Evolutionary conservation across 345 rosid genomes (phyloP), one percentile per base, ranked within the genome.

Genomic region (Eucalyptus caleyi): DNA sequence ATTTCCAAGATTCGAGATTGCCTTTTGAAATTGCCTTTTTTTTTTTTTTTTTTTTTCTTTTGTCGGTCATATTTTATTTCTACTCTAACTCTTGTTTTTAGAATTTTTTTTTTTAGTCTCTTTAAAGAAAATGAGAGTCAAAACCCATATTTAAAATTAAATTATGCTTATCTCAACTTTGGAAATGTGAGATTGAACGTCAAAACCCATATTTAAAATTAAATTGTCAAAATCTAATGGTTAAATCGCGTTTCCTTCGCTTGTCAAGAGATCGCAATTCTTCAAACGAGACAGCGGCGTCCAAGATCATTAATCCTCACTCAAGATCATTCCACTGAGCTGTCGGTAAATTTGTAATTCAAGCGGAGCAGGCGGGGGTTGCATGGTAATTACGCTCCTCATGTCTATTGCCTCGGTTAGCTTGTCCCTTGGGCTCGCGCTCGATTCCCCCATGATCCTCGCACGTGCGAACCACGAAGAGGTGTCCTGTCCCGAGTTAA

Each of bases 51-150:
- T 0, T 1, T 16, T 16, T 16, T 0, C 5, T 50, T 50, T 51
- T 51, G 1, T 51, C 3, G 21, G 2, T 16, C 2, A 0, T 19
- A 19, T 2, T 53, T 53, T 19, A 53, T 53, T 0, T 21, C 0
- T 53, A 53, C 0, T 7, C 0, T 53, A 8, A 8, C 0, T 19
- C 0, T 51, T 51, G 1, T 51, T 51, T 51, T 51, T 3, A 6
- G 1, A 51, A n/a, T n/a, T n/a, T 2, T 50, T 51, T 50, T 53
- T 53, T 59, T 15, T 21, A 21, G 0, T 0, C 0, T 21, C 0
- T 53, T 53, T 53, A 8, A 53, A 53, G 2, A 21, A 1, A 19
- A 53, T 21, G 26, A 2, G 2, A 53, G 2, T 53, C 0, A 53
- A 21, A 53, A 53, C 0, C 0, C 2, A 2, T 7, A 21, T 53